phyloP scores from a whole-genome alignment of 75 land plant genomes.

The Selaginella tamariscina region DNA sequence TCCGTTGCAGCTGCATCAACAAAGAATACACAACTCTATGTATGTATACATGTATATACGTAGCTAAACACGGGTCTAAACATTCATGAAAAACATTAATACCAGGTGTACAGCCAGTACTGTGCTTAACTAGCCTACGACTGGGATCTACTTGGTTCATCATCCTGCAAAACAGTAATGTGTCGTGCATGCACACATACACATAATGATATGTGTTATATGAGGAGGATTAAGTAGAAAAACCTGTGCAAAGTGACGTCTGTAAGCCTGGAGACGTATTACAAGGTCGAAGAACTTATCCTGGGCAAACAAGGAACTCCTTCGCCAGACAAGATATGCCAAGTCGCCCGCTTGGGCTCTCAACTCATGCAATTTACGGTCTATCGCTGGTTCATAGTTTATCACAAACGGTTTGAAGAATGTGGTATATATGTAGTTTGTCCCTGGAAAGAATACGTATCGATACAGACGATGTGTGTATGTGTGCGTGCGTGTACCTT shows the following conservation, averaged over 20 bases:
- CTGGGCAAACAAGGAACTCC: slow-evolving; percentile 46
- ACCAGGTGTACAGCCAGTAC: too few species aligned
- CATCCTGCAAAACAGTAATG: too few species aligned
- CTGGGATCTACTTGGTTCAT: too few species aligned
- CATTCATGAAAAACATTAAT: too few species aligned
- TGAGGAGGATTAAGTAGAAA: not conserved
- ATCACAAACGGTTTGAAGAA: slow-evolving; percentile 6
- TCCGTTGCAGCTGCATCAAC: too few species aligned
- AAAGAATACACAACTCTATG: too few species aligned
- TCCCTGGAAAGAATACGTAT: not conserved
- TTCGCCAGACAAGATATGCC: slow-evolving; percentile 42
- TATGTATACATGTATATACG: too few species aligned
- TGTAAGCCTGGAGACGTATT: not conserved
- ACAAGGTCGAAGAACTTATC: slow-evolving; percentile 39
- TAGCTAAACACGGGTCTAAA: too few species aligned
- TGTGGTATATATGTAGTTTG: slow-evolving; percentile 6
- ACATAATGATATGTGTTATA: not conserved
- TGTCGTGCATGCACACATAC: too few species aligned
- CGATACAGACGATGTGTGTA: not conserved
- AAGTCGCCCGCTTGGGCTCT: slow-evolving; percentile 28
- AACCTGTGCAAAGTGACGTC: not conserved
- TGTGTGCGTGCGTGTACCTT: too few species aligned
- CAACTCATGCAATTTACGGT: not conserved
- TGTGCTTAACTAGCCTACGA: too few species aligned
- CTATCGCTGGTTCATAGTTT: not conserved